A percentile compares a stretch with the other conserved stretches of the same genome.
Conservation (phyloP, 116 monocot genomes). For the Trichopus zeylanicus region DNA sequence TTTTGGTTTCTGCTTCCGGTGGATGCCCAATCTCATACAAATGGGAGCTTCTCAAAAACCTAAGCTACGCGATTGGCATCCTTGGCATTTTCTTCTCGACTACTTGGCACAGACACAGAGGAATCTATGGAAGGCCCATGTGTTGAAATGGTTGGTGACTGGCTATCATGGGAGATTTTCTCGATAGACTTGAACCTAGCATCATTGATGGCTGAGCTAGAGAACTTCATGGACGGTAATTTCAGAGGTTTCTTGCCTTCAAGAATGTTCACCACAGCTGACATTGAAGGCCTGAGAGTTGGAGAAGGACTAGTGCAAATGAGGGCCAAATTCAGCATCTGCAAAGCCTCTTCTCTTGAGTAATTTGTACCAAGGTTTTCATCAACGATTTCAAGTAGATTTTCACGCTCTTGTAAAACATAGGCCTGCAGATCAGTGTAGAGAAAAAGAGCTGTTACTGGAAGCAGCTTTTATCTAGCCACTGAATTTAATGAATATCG, state of each 20-base stretch:
- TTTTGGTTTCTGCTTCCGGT: too few relatives aligned
- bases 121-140: slow-evolving; percentile 11
- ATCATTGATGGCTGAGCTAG: not conserved
- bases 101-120: not conserved
- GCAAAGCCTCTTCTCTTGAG: slow-evolving; percentile 23
- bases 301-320: slow-evolving; percentile 29
- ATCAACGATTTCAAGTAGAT: slow-evolving; percentile 32
- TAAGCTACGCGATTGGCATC: too few relatives aligned
- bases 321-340: slow-evolving; percentile 26
- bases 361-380: slow-evolving; percentile 18
- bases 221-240: slow-evolving; percentile 1
- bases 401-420: slow-evolving; percentile 22
- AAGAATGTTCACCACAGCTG: slow-evolving; percentile 23
- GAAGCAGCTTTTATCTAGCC: not conserved
- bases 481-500: too few relatives aligned
- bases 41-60: too few relatives aligned
- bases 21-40: too few relatives aligned
- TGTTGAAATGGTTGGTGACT: slow-evolving; percentile 5
- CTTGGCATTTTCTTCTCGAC: not conserved
- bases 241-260: slow-evolving; percentile 7
- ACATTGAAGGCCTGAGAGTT: slow-evolving; percentile 25
- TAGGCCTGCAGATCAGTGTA: slow-evolving; percentile 19
- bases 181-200: slow-evolving; percentile 13
- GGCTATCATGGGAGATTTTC: slow-evolving; percentile 9
- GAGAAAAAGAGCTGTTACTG: not conserved